Evolutionary conservation across 306 rosid genomes (phyloP), one percentile per base, ranked within the genome.

Genomic region (Lithocarpus polystachyus): DNA sequence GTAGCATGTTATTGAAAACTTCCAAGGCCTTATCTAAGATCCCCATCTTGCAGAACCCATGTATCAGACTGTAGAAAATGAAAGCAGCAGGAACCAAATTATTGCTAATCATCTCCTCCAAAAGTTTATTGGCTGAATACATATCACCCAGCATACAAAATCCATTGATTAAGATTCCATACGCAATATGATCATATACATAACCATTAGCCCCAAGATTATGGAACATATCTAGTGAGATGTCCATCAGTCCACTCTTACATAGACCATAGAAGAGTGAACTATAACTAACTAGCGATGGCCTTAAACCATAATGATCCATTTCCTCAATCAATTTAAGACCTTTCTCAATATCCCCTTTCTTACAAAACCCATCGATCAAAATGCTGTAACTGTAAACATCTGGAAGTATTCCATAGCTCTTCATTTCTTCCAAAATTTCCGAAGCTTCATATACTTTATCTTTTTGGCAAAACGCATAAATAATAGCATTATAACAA

Each of bases 301-400:
- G 93, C 75, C 83, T 82, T 73, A 89, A 43, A 55, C 54, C 54
- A 82, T 29, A 5, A 20, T 2, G 64, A 53, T 56, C 62, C 96
- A 91, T 91, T 82, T 91, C 89, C 33, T 71, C 75, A 37, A 89
- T 57, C 84, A 91, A 45, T 70, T 71, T 56, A 37, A 79, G 59
- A 77, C 79, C 77, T 79, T 67, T 81, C 73, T 62, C 37, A 43
- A 82, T 37, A 70, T 91, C 82, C 74, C 93, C 88, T 31, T 79
- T 72, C 80, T 71, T 83, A 79, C 89, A 86, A 60, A 79, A 83
- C 22, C 84, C 83, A 82, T 91, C 82, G 52, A 89, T 83, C 84
- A 91, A 84, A 67, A 89, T 89, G 83, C 90, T 87, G 75, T 89
- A 91, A 84, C 93, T 89, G 71, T 77, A 86, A 77, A 76, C 88